Evolutionary conservation across 2,329 filamentous ascomycete genomes (phyloP).

Genomic region (Phialophora chinensis): DNA sequence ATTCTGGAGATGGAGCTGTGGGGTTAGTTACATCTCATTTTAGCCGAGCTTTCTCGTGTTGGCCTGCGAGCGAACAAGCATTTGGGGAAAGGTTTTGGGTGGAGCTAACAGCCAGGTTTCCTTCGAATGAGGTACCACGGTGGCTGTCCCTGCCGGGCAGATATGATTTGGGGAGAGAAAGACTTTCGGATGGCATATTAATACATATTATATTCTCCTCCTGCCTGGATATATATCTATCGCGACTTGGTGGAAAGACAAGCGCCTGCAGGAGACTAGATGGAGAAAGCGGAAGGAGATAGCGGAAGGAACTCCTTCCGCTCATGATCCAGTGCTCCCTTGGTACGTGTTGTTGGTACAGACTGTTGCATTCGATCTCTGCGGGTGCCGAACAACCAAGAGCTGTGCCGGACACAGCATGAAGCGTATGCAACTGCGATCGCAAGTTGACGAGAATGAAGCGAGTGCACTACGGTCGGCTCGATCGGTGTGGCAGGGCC

Average conservation of each 20-base stretch:
- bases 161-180: not conserved
- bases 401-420: not conserved
- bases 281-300: not conserved
- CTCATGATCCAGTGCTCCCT: not conserved
- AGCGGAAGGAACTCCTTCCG: not conserved
- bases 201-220: not conserved
- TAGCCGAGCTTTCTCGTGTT: not conserved
- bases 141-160: not conserved
- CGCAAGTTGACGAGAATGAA: not conserved
- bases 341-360: not conserved
- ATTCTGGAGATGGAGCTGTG: constrained; percentile 6
- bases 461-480: not conserved
- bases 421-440: not conserved
- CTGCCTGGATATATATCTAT: not conserved
- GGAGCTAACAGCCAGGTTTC: not conserved
- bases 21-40: not conserved
- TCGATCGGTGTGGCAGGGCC: not conserved
- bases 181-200: not conserved
- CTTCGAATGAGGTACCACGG: not conserved
- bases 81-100: not conserved
- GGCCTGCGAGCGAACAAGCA: not conserved
- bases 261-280: not conserved
- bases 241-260: not conserved
- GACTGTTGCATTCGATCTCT: not conserved
- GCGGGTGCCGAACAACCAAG: not conserved